Evolutionary conservation across 306 rosid genomes (phyloP).

Genomic region (Dalbergia oliveri): DNA sequence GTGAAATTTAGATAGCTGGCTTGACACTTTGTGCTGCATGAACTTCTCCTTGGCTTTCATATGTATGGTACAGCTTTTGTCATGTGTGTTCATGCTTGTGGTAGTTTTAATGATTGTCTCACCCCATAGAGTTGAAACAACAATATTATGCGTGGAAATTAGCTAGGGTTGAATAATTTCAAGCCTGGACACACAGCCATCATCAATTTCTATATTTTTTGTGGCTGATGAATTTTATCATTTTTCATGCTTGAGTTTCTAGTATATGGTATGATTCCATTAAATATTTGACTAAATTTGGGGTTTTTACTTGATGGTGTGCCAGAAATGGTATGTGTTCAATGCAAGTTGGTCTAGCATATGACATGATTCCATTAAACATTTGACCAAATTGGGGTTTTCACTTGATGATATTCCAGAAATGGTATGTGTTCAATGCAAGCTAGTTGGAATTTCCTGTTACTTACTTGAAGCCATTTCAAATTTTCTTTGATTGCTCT

Average conservation of each 20-base stretch:
- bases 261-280: conserved; percentile 6
- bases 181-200: neutral
- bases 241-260: conserved; percentile 17
- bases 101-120: neutral
- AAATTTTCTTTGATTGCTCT: conserved; percentile 10
- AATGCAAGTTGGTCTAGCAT: conserved; percentile 13
- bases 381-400: conserved; percentile 29
- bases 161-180: conserved; percentile 1
- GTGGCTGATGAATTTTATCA: neutral
- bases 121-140: conserved; percentile 27
- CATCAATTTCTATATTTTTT: conserved; percentile 16
- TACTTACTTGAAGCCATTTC: conserved; percentile 22
- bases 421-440: conserved; percentile 7
- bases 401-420: neutral
- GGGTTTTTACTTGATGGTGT: conserved; percentile 1
- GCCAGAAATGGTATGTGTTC: conserved; percentile 15
- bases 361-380: neutral
- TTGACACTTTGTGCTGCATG: conserved; percentile 34
- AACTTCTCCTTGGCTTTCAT: conserved; percentile 25
- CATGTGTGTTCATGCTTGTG: conserved; percentile 15
- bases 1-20: conserved; percentile 36
- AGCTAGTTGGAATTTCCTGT: conserved; percentile 13
- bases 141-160: neutral
- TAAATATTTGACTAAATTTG: conserved; percentile 25
- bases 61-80: conserved; percentile 16